Percentiles rank a stretch among this genome's conserved stretches.
Evolutionary conservation across 306 rosid genomes (phyloP).

Genomic region (Ormosia emarginata): DNA sequence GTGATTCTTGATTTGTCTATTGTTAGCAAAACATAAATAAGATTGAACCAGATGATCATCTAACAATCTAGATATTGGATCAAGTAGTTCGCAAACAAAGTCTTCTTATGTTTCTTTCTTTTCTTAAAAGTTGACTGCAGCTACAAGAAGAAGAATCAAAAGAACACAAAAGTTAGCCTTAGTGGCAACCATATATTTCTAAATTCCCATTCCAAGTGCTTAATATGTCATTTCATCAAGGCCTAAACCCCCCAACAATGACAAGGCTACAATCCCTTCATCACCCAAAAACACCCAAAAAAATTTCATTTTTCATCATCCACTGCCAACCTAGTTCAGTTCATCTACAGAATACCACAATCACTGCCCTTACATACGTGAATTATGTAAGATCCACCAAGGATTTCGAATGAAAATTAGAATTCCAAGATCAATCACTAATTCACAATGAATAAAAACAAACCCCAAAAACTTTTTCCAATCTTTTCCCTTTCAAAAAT

Average conservation of each 20-base stretch:
- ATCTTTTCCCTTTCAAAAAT: neutral
- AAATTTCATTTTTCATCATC: conserved; percentile 7
- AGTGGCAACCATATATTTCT: conserved; percentile 46
- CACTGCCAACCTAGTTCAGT: conserved; percentile 36
- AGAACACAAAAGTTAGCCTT: conserved; percentile 48
- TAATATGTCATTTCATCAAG: conserved; percentile 59
- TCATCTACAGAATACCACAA: conserved; percentile 17
- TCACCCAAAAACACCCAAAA: conserved; percentile 5
- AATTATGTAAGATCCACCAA: conserved; percentile 36
- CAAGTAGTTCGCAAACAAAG: conserved; percentile 54
- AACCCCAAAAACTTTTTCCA: neutral
- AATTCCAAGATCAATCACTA: conserved; percentile 21
- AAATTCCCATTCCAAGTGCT: conserved; percentile 45
- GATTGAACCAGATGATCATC: conserved; percentile 38
- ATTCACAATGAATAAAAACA: conserved; percentile 14
- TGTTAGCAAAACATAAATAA: no score
- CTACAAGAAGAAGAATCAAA: conserved; percentile 49
- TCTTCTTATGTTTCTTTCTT: conserved; percentile 41
- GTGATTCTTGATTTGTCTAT: no score
- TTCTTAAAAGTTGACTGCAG: conserved; percentile 38
- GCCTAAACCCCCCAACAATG: conserved; percentile 33
- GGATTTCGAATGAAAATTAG: conserved; percentile 12
- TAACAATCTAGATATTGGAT: conserved; percentile 53
- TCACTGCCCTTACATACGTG: neutral
- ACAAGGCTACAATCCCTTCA: conserved; percentile 36